Conservation (phyloP, 768 basidiomycete genomes). For the Rubroboletus pulcherrimus region DNA sequence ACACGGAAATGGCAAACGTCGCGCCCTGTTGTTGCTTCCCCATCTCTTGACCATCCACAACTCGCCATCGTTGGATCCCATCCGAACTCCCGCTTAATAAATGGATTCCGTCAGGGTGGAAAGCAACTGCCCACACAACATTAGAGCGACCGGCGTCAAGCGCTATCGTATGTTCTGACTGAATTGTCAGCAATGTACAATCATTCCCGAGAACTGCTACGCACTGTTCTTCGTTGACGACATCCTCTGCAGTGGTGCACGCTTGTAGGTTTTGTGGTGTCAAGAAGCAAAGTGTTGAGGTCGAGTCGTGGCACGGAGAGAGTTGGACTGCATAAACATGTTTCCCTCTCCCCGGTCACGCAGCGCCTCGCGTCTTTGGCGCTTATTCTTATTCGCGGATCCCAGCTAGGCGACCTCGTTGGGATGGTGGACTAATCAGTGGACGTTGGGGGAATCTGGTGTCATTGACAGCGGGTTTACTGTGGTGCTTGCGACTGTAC, state of each 20-base stretch:
- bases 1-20: background rate
- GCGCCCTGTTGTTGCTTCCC: too few relatives aligned
- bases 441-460: too few relatives aligned
- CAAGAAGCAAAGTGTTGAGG: background rate
- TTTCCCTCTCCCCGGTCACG: too few relatives aligned
- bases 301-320: background rate
- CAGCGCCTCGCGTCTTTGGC: too few relatives aligned
- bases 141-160: background rate
- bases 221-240: background rate
- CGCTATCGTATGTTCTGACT: background rate
- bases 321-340: too few relatives aligned
- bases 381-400: too few relatives aligned
- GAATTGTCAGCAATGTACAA: background rate
- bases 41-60: background rate
- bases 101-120: background rate
- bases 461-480: too few relatives aligned
- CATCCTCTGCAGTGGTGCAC: background rate
- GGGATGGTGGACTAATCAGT: too few relatives aligned
- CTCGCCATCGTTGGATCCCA: background rate
- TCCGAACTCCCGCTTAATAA: accelerated
- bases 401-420: too few relatives aligned
- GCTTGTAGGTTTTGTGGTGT: background rate
- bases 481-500: too few relatives aligned
- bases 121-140: background rate
- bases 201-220: background rate